Evolutionary conservation across 768 basidiomycete genomes (phyloP).

Genomic region (Grammothele lineata): DNA sequence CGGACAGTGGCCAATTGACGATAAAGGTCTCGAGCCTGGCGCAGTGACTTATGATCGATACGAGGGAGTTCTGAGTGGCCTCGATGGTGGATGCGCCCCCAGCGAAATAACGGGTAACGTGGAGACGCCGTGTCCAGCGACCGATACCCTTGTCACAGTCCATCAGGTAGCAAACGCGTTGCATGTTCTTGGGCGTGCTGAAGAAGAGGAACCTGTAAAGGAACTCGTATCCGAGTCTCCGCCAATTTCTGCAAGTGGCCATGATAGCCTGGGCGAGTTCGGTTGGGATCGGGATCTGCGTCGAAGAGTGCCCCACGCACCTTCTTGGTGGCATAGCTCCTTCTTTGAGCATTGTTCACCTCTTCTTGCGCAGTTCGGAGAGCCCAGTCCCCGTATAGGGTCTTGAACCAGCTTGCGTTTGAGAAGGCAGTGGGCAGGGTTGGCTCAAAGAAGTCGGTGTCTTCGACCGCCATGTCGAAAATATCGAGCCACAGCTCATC

Average conservation of each 20-base stretch:
- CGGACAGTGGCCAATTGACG: conserved; percentile 59
- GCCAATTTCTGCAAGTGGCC: conserved; percentile 62
- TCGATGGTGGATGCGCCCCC: conserved; percentile 39
- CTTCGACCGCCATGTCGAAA: conserved; percentile 67
- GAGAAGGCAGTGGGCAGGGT: conserved; percentile 60
- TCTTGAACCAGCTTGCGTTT: conserved; percentile 61
- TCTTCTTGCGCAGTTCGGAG: conserved; percentile 59
- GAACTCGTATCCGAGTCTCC: conserved; percentile 55
- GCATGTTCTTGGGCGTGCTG: conserved; percentile 51
- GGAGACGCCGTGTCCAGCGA: conserved; percentile 73
- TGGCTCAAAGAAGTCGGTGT: conserved; percentile 62
- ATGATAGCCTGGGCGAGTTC: conserved; percentile 52
- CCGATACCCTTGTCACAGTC: conserved; percentile 52
- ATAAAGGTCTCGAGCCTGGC: conserved; percentile 74
- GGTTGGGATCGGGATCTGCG: conserved; percentile 4
- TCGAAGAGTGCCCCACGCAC: conserved; percentile 31
- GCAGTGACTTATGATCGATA: conserved; percentile 57
- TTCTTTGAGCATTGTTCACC: conserved; percentile 50
- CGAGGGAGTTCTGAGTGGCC: conserved; percentile 49
- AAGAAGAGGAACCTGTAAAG: conserved; percentile 70
- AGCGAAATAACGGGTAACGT: conserved; percentile 51
- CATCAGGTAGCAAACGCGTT: conserved; percentile 47
- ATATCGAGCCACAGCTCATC: conserved; percentile 68
- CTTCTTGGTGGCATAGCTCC: conserved; percentile 65
- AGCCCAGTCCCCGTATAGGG: conserved; percentile 45